These are phyloP conservation scores for Corrigiola litoralis DNA, from an alignment of 179 eudicot genomes.

Conservation along the genomic window DNA sequence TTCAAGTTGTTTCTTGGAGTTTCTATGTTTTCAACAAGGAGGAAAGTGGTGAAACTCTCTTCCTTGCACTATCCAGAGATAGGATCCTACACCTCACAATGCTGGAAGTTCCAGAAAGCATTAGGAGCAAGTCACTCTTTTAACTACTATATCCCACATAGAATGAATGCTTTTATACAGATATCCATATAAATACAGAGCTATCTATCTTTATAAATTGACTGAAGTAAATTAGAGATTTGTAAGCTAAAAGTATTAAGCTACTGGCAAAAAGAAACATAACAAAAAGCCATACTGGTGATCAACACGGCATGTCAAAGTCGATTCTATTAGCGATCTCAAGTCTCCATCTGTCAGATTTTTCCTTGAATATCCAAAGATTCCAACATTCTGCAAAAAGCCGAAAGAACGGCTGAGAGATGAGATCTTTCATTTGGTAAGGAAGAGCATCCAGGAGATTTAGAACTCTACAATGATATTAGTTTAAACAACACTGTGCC, in stretches of 20 bases:
- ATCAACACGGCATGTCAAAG: conserved; percentile 36
- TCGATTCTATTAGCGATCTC: conserved; percentile 27
- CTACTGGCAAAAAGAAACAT: neutral
- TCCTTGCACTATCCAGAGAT: neutral
- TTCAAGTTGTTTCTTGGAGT: neutral
- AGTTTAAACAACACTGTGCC: too few relatives aligned
- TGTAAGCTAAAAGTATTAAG: neutral
- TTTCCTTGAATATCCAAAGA: conserved; percentile 29
- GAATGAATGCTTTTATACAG: too few relatives aligned
- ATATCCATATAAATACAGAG: too few relatives aligned
- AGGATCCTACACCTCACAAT: conserved; percentile 1
- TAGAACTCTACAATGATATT: neutral
- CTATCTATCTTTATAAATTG: neutral
- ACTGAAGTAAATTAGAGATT: neutral
- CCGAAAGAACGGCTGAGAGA: conserved; percentile 5
- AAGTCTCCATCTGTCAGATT: conserved; percentile 29
- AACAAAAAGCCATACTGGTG: conserved; percentile 20
- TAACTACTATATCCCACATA: too few relatives aligned
- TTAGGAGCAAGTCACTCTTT: neutral
- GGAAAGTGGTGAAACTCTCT: neutral
- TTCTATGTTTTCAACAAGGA: neutral
- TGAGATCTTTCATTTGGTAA: neutral
- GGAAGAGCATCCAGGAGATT: neutral
- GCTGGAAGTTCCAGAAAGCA: neutral
- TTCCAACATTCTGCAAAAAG: conserved; percentile 26